Percentiles rank a stretch among this genome's conserved stretches.
phyloP scores from a whole-genome alignment of 129 eudicot genomes.

The Flaveria ramosissima region DNA sequence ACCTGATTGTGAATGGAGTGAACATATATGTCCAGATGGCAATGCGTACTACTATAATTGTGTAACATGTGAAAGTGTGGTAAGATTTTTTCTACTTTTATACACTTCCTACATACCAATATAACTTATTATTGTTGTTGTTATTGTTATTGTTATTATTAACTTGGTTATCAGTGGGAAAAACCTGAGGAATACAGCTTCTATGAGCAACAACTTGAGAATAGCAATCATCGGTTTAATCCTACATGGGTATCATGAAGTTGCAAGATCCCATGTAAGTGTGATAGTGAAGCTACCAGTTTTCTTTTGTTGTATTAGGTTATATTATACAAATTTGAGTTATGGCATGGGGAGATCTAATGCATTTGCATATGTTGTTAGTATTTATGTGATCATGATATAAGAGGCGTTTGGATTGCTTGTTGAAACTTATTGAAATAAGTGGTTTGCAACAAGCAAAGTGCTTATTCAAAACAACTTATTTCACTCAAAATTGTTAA shows the following conservation, averaged over 20 bases:
- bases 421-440: neutral
- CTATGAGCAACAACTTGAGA: constrained; percentile 63
- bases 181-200: constrained; percentile 71
- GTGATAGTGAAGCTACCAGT: neutral
- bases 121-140: neutral
- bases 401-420: neutral
- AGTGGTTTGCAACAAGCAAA: neutral
- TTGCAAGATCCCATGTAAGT: constrained; percentile 1
- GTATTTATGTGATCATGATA: neutral
- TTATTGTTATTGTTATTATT: neutral
- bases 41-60: constrained; percentile 72
- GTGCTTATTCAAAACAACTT: neutral
- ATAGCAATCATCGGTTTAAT: constrained; percentile 36
- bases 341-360: neutral
- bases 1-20: constrained; percentile 90
- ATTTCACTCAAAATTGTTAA: neutral
- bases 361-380: neutral
- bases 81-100: constrained; percentile 34
- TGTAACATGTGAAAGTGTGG: constrained; percentile 91
- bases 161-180: constrained; percentile 66
- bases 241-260: constrained; percentile 16
- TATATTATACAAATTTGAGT: neutral
- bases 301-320: neutral
- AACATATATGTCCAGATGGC: constrained; percentile 93
- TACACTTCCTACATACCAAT: constrained; percentile 6